These are phyloP conservation scores for Sporothrix pseudoabietina DNA, from an alignment of 2,329 filamentous ascomycete genomes.

Conservation along the genomic window DNA sequence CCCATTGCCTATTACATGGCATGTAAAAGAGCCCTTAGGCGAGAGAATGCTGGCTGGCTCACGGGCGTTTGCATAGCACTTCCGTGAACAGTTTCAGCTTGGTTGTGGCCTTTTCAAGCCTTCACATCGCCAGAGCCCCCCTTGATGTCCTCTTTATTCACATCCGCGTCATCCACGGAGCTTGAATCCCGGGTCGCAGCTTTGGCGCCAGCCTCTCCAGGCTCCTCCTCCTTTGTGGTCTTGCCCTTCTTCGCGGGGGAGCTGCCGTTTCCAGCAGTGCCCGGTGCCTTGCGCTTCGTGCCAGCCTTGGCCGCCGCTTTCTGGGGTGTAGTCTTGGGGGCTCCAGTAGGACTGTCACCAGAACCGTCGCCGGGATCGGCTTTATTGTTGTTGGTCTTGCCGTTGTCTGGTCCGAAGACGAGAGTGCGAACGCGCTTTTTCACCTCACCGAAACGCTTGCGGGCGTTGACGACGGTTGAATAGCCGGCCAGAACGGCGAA, in stretches of 20 bases:
- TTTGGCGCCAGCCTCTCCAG: background rate
- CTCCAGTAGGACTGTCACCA: background rate
- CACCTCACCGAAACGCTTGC: constrained; percentile 63
- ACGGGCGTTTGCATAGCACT: background rate
- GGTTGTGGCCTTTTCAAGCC: background rate
- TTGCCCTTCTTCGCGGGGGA: constrained; percentile 17
- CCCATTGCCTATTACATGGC: background rate
- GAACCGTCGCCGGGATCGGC: background rate
- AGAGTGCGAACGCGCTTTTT: constrained; percentile 48
- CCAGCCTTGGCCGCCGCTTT: background rate
- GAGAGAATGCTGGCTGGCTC: background rate
- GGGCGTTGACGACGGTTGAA: constrained; percentile 32
- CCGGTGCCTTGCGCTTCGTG: constrained; percentile 26
- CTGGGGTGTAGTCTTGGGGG: background rate
- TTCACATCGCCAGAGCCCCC: no score
- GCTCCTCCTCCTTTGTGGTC: background rate
- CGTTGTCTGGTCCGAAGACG: constrained; percentile 18
- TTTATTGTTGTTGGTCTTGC: background rate
- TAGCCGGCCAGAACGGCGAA: constrained; percentile 33
- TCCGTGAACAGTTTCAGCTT: background rate
- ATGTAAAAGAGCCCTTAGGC: background rate
- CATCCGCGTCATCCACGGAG: background rate
- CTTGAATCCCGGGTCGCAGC: background rate
- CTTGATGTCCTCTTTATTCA: background rate
- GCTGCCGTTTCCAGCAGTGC: background rate